These are phyloP conservation scores for Yarrowia keelungensis DNA, from an alignment of 805 yeast species.

Conservation along the genomic window DNA sequence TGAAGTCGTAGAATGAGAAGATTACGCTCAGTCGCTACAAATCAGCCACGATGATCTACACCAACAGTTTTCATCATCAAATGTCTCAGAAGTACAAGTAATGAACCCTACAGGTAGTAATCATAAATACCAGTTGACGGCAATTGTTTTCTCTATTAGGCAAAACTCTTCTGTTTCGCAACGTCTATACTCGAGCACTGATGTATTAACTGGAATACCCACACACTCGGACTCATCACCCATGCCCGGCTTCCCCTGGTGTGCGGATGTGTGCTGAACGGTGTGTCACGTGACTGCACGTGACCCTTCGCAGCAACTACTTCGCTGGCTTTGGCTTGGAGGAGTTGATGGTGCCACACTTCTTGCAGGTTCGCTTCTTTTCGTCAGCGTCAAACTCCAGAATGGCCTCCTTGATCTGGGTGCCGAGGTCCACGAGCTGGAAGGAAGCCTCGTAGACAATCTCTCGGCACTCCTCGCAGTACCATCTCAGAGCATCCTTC, in stretches of 20 bases:
- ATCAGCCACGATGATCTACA: no score
- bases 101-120: no score
- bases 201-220: neutral
- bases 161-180: no score
- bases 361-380: conserved; percentile 70
- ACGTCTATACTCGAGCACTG: no score
- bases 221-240: conserved; percentile 34
- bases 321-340: conserved; percentile 23
- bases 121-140: no score
- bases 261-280: neutral
- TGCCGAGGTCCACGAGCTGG: conserved; percentile 81
- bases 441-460: conserved; percentile 73
- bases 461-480: conserved; percentile 69
- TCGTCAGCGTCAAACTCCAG: conserved; percentile 67
- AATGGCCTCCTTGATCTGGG: conserved; percentile 87
- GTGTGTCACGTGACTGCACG: neutral
- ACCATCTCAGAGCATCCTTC: conserved; percentile 84
- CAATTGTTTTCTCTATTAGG: no score
- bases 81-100: no score
- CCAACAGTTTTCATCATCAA: no score
- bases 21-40: no score
- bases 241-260: conserved; percentile 30
- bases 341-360: conserved; percentile 68
- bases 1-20: no score
- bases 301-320: neutral